Evolutionary conservation across 2,329 filamentous ascomycete genomes (phyloP).

Genomic region (Penicillium olsonii): DNA sequence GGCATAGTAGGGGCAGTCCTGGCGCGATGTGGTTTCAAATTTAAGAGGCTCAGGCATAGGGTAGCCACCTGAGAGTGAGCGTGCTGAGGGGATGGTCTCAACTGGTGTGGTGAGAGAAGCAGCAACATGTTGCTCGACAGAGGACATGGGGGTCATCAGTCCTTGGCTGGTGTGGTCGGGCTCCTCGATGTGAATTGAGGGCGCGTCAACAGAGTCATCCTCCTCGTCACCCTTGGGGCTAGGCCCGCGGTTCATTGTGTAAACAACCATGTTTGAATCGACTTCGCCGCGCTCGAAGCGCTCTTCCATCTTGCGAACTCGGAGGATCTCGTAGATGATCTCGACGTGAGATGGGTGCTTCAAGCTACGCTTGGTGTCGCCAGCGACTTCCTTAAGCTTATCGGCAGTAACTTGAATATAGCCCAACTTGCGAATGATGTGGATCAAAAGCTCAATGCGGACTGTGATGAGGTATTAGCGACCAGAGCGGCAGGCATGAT

Average conservation of each 20-base stretch:
- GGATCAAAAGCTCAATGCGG: conserved; percentile 40
- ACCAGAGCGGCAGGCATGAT: not conserved
- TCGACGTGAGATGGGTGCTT: conserved; percentile 37
- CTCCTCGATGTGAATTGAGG: conserved; percentile 26
- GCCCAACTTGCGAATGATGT: conserved; percentile 43
- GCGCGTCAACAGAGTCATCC: conserved; percentile 29
- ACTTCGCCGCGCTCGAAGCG: conserved; percentile 44
- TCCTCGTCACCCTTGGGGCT: conserved; percentile 36
- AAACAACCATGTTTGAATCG: conserved; percentile 38
- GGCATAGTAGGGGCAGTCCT: conserved; percentile 31
- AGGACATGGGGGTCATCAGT: conserved; percentile 28
- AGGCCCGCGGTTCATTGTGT: conserved; percentile 40
- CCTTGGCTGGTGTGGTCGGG: conserved; percentile 31
- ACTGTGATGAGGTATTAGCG: conserved; percentile 23
- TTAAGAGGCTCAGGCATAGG: conserved; percentile 31
- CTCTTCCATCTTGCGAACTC: conserved; percentile 43
- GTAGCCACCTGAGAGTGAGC: conserved; percentile 29
- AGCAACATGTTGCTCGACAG: conserved; percentile 21
- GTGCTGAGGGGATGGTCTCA: conserved; percentile 22
- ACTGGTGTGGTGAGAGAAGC: conserved; percentile 28
- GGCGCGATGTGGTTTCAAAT: conserved; percentile 27
- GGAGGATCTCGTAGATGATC: conserved; percentile 45
- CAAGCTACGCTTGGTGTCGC: conserved; percentile 42
- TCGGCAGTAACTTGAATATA: conserved; percentile 38
- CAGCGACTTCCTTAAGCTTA: conserved; percentile 42